These are phyloP conservation scores for Pugionium cornutum DNA, from an alignment of 345 rosid genomes.

Conservation along the genomic window DNA sequence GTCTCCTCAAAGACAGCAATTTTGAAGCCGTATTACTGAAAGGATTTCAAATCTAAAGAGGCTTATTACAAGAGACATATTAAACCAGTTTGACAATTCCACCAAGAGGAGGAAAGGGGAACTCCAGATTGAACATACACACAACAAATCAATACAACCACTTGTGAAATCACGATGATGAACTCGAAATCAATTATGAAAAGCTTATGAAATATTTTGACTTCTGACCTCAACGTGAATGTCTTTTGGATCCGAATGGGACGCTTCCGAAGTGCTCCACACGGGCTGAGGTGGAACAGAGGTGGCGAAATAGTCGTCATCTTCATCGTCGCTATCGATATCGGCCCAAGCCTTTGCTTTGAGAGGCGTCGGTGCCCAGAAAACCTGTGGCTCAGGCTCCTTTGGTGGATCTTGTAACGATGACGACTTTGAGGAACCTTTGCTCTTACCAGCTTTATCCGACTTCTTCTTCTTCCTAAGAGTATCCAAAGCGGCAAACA, in stretches of 20 bases:
- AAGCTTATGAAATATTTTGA: too few relatives aligned
- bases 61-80: not conserved
- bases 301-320: slow-evolving; percentile 56
- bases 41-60: slow-evolving; percentile 9
- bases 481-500: slow-evolving; percentile 61
- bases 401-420: slow-evolving; percentile 37
- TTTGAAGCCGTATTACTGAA: not conserved
- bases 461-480: slow-evolving; percentile 57
- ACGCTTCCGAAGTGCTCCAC: slow-evolving; percentile 43
- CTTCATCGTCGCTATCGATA: slow-evolving; percentile 58
- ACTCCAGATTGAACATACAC: slow-evolving; percentile 3
- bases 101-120: too few relatives aligned
- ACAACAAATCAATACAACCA: not conserved
- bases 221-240: slow-evolving; percentile 30
- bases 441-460: slow-evolving; percentile 45
- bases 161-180: too few relatives aligned
- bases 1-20: too few relatives aligned
- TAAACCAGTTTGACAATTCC: not conserved
- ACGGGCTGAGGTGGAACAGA: slow-evolving; percentile 47
- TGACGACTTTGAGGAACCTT: slow-evolving; percentile 41
- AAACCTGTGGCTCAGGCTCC: slow-evolving; percentile 52
- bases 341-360: slow-evolving; percentile 60
- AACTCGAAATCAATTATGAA: too few relatives aligned
- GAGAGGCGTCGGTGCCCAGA: slow-evolving; percentile 60
- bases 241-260: slow-evolving; percentile 36